Evolutionary conservation across 805 yeast genomes (phyloP), one percentile per base, ranked within the genome.

Genomic region (Candida broadrunensis): DNA sequence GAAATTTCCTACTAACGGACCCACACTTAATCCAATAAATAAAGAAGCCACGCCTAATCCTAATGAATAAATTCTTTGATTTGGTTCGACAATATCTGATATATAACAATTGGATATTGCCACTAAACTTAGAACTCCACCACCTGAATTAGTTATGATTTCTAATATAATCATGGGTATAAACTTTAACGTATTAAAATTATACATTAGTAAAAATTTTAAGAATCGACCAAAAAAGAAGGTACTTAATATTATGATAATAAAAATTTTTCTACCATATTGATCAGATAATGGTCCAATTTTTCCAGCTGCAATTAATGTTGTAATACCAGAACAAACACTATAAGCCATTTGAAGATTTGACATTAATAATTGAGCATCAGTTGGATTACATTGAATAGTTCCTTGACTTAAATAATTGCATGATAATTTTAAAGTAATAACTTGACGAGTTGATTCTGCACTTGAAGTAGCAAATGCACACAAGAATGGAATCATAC

Each of bases 1-100:
- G 9, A 53, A 34, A 25, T 81, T 76, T 2, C 87, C 81, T 1
- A 75, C 39, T 29, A 81, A 45, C 0, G 95, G 93, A 1, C 91
- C 93, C 7, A 74, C 11, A 1, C 83, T 83, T 48, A 80, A 52
- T 0, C 89, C 85, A 3, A 73, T 66, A 51, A 77, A 82, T 37
- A 84, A 60, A 14, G 76, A 60, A 9, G 90, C 86, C 55, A 75
- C 67, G 19, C 77, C 63, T 21, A 78, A 62, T 11, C 90, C 87
- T 48, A 86, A 65, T 16, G 74, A 67, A 39, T 75, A 71, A 18
- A 79, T 73, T 45, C 95, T 65, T 41, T 76, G 70, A 25, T 67
- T 71, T 1, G 86, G 75, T 16, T 80, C 83, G 5, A 81, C 81
- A 30, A 87, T 79, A 62, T 88, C 96, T 3, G 88, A 70, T 14